Evolutionary conservation across 768 basidiomycete species (phyloP), one percentile per base, ranked within the genome.

Genomic region (Panaeolus papilionaceus): DNA sequence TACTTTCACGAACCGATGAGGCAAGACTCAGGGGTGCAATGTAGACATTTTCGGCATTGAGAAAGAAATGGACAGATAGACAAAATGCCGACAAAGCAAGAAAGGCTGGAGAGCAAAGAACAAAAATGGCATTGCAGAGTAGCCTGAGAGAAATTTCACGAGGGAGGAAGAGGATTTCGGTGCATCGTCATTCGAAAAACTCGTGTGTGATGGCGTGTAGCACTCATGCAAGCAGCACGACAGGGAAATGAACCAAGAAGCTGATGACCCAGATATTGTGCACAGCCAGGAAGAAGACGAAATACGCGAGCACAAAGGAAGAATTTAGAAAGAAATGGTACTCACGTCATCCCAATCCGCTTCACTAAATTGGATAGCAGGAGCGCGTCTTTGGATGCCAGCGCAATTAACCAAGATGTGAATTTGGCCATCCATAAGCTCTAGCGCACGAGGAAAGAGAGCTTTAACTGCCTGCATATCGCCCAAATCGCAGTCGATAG

Each of bases 341-440:
- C 82, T 69, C 74, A 88, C 88, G 73, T 88, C 87, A 72, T 91
- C 87, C 90, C 90, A 92, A 70, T 91, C 89, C 33, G 76, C 75
- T 71, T 92, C 90, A 10, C 84, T 76, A 74, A 92, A 92, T 68
- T 85, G 81, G 66, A 88, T 84, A n/a, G 87, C 85, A 44, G 88
- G 85, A 62, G 83, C 80, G 71, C 86, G 76, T 70, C 86, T 78
- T 73, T 89, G 86, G 64, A 89, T 89, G 33, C 88, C 88, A 63
- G 87, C 89, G 74, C 91, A 92, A 76, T 92, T 91, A 70, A 93
- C 86, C 42, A 92, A 84, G 69, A 92, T 83, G 74, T 92, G 79
- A 67, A 85, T 84, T 62, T 82, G 74, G 23, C 76, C 80, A 26
- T 73, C 76, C 79, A 83, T 78, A 61, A 75, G 70, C 54, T 78